Base-by-base conservation (phyloP, 768 basidiomycete species). In the Phlebiopsis flavidoalba region DNA sequence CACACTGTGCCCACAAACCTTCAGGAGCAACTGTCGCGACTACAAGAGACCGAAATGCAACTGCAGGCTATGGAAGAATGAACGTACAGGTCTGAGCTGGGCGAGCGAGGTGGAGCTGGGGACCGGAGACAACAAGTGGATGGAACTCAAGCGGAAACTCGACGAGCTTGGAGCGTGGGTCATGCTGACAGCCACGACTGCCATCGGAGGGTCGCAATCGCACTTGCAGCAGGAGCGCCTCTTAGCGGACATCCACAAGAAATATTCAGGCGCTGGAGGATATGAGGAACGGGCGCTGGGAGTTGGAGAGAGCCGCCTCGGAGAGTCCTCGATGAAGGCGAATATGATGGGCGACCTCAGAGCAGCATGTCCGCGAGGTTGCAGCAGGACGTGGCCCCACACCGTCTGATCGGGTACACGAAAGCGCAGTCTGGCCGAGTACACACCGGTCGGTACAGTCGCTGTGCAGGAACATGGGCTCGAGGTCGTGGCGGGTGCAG, bases 401-500 rank as follows among this genome's bases (percentile, higher is more conserved):
- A 33, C 53, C 3, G 64, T n/a, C n/a, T n/a, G 64, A 11, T 63
- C 61, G 17, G 61, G 62, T n/a, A 66, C n/a, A n/a, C 61, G 58
- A 64, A 67, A 54, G 60, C 60, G 19, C 61, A 89, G 64, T 70
- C n/a, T 89, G 22, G 81, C 84, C 51, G 74, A 77, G 1, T 80
- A 81, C 8, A 68, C 80, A n/a, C 10, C 75, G 75, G 5, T 72
- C 77, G 14, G 67, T 91, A 35, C 79, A 78, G 53, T 68, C 62
- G 5, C 72, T 92, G 77, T 87, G 60, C 80, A 81, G 64, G 76
- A 76, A 37, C 82, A 88, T 66, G 78, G 77, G 15, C 78, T 91
- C 64, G 77, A 79, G n/a, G 80, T 76, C 49, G 68, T 72, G 7
- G 65, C 69, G 11, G 71, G 71, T 14, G 52, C 62, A 8, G n/a